These are phyloP conservation scores for Populus hybrid DNA, from an alignment of 441 rosid species.

Conservation along the genomic window DNA sequence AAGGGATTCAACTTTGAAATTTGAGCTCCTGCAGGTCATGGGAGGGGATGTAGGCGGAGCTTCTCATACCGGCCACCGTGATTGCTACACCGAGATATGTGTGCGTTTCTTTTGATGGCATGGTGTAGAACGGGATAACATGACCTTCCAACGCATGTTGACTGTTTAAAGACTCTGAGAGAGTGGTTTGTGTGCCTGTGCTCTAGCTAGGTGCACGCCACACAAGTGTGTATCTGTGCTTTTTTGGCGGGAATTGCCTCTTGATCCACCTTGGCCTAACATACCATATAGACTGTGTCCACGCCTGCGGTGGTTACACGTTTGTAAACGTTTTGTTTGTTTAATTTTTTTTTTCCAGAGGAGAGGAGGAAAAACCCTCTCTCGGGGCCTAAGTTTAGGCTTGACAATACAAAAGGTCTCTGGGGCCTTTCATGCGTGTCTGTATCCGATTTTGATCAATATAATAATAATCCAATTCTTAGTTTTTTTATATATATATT, in stretches of 20 bases:
- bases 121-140: neutral
- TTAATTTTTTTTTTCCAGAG: constrained; percentile 10
- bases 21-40: constrained; percentile 10
- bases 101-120: constrained; percentile 8
- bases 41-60: neutral
- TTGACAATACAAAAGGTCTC: constrained; percentile 37
- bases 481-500: neutral
- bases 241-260: constrained; percentile 49
- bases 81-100: neutral
- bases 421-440: constrained; percentile 49
- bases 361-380: constrained; percentile 20
- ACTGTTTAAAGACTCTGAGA: constrained; percentile 10
- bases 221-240: constrained; percentile 41
- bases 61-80: constrained; percentile 11
- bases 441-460: constrained; percentile 39
- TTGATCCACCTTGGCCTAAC: constrained; percentile 34
- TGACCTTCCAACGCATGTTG: constrained; percentile 17
- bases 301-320: constrained; percentile 34
- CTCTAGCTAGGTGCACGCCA: constrained; percentile 25
- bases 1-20: constrained; percentile 21
- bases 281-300: constrained; percentile 15
- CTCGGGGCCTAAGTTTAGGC: constrained; percentile 27
- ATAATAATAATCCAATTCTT: constrained; percentile 22
- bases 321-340: constrained; percentile 15
- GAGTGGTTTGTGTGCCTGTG: constrained; percentile 35